These are phyloP conservation scores for Blastobotrys elegans DNA, from an alignment of 1,139 yeast genomes.

Conservation along the genomic window DNA sequence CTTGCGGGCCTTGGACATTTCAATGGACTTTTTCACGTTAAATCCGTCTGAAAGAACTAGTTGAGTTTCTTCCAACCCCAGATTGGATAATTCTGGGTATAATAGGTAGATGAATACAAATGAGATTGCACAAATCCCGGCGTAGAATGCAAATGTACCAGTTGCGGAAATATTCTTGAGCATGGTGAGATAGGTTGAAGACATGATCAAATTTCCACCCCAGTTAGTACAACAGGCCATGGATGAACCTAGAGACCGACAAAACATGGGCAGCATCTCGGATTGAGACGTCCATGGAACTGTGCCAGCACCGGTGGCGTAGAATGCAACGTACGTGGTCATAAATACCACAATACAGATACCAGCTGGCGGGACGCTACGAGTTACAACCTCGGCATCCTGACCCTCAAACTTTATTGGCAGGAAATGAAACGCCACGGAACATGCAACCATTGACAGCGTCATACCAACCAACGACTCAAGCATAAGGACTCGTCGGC, in stretches of 20 bases:
- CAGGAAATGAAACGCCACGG: slow-evolving; percentile 84
- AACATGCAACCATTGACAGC: slow-evolving; percentile 65
- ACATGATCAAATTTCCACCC: slow-evolving; percentile 89
- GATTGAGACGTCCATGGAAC: slow-evolving; percentile 95
- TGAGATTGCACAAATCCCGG: slow-evolving; percentile 69
- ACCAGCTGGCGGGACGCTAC: slow-evolving; percentile 70
- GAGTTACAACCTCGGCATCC: slow-evolving; percentile 41
- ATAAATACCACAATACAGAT: slow-evolving; percentile 76
- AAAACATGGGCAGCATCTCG: slow-evolving; percentile 87
- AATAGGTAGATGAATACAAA: slow-evolving; percentile 71
- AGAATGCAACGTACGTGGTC: slow-evolving; percentile 82
- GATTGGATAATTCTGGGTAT: slow-evolving; percentile 87
- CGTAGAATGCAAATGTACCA: slow-evolving; percentile 88
- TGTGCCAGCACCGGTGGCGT: slow-evolving; percentile 92
- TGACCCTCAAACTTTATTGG: slow-evolving; percentile 47
- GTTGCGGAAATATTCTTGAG: slow-evolving; percentile 87
- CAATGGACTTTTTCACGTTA: slow-evolving; percentile 68
- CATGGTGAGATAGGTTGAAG: slow-evolving; percentile 92
- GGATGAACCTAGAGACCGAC: slow-evolving; percentile 87
- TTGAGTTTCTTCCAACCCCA: slow-evolving; percentile 89
- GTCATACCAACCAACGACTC: slow-evolving; percentile 79
- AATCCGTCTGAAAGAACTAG: slow-evolving; percentile 74
- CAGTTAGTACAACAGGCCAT: slow-evolving; percentile 93
- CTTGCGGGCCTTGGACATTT: slow-evolving; percentile 19
- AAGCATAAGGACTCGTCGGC: slow-evolving; percentile 75